A percentile compares a stretch with the other conserved stretches of the same genome.
Evolutionary conservation across 352 stramenopile species (phyloP).

Genomic region (Phytophthora macrochlamydospora): DNA sequence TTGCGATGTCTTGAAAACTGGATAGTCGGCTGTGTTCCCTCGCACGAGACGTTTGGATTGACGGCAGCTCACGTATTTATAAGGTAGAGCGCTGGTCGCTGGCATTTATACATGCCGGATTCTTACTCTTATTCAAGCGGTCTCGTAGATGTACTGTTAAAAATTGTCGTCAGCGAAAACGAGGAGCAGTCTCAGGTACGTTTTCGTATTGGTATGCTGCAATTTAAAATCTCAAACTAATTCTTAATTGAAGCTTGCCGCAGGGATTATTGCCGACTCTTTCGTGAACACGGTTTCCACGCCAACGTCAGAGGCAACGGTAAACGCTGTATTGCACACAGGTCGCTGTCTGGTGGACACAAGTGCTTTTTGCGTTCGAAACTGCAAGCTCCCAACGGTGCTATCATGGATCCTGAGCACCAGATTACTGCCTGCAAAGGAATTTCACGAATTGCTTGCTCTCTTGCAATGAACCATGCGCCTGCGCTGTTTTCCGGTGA

Average conservation of each 20-base stretch:
- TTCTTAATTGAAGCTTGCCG: conserved; percentile 42
- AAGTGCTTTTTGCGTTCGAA: conserved; percentile 27
- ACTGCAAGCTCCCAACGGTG: neutral
- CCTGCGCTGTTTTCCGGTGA: conserved; percentile 30
- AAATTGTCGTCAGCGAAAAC: conserved; percentile 28
- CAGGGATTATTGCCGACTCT: conserved; percentile 65
- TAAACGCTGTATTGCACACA: conserved; percentile 36
- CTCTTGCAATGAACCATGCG: conserved; percentile 54
- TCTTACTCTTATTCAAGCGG: conserved; percentile 22
- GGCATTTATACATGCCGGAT: neutral
- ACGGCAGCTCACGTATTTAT: conserved; percentile 43
- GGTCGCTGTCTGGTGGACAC: conserved; percentile 30
- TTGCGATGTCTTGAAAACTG: conserved; percentile 72
- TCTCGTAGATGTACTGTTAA: conserved; percentile 49
- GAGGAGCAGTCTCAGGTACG: conserved; percentile 55
- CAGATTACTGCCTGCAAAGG: conserved; percentile 37
- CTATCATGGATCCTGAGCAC: conserved; percentile 23
- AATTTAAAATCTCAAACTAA: neutral
- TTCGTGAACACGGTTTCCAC: conserved; percentile 41
- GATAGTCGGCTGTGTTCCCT: conserved; percentile 61
- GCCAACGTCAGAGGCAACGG: conserved; percentile 23
- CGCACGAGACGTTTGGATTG: conserved; percentile 54
- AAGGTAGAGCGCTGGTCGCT: conserved; percentile 17
- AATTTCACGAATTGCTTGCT: conserved; percentile 51
- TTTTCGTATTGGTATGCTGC: too few species aligned